phyloP scores from a whole-genome alignment of 163 green algal species.

The Volvox carteri region DNA sequence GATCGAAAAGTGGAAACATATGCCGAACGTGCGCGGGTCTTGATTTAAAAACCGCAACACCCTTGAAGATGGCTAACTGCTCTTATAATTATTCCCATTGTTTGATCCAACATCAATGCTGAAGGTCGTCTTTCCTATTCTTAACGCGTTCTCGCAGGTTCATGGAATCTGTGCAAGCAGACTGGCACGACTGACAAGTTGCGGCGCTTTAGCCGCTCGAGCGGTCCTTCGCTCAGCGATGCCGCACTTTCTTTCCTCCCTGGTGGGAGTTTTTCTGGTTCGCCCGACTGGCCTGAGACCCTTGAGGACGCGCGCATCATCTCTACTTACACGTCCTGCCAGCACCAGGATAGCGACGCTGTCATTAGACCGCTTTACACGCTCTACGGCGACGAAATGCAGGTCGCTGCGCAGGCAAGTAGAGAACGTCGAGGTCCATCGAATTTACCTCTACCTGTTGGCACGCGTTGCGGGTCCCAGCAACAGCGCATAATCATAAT shows the following conservation, averaged over 20 bases:
- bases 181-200: neutral
- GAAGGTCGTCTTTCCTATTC: too few relatives aligned
- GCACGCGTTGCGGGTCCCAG: too few relatives aligned
- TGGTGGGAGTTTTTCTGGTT: neutral
- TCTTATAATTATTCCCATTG: too few relatives aligned
- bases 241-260: conserved; percentile 4
- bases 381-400: neutral
- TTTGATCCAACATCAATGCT: too few relatives aligned
- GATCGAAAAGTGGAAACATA: neutral
- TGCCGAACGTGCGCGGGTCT: too few relatives aligned
- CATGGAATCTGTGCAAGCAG: neutral
- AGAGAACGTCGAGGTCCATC: too few relatives aligned
- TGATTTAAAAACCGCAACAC: too few relatives aligned
- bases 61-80: too few relatives aligned
- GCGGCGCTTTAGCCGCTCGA: neutral
- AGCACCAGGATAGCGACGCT: neutral
- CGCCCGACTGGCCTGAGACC: neutral
- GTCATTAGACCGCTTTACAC: conserved; percentile 9
- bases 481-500: too few relatives aligned
- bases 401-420: neutral
- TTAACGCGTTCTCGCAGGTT: too few relatives aligned
- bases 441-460: too few relatives aligned
- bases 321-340: neutral
- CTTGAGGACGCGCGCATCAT: conserved; percentile 1
- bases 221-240: neutral